phyloP scores from a whole-genome alignment of 2,329 filamentous ascomycete genomes.

The Claviceps paspali region DNA sequence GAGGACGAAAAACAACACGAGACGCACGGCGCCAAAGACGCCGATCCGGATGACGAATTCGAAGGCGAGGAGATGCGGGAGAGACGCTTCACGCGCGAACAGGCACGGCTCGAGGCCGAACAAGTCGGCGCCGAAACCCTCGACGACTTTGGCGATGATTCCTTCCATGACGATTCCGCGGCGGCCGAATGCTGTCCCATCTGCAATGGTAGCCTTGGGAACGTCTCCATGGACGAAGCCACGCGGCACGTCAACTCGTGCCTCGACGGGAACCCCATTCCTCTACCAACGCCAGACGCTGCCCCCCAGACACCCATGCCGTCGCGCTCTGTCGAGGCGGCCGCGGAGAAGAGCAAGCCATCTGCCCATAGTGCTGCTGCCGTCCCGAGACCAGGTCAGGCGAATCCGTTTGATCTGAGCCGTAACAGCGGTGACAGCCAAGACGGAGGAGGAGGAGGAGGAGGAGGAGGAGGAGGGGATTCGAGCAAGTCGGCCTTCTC shows the following conservation, averaged over 20 bases:
- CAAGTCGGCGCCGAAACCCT: constrained; percentile 28
- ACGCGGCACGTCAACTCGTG: constrained; percentile 85
- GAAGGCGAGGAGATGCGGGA: constrained; percentile 52
- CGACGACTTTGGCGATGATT: constrained; percentile 20
- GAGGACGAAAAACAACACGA: too few relatives aligned
- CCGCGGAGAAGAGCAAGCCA: constrained; percentile 32
- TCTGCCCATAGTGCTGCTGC: constrained; percentile 55
- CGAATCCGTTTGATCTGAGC: constrained; percentile 53
- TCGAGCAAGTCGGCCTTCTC: constrained; percentile 60
- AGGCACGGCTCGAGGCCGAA: constrained; percentile 49
- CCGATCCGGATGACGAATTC: too few relatives aligned
- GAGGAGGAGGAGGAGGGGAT: too few relatives aligned
- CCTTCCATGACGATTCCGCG: constrained; percentile 16
- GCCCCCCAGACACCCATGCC: constrained; percentile 7
- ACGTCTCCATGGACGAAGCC: constrained; percentile 48
- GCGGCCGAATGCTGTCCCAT: constrained; percentile 51
- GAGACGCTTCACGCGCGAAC: constrained; percentile 60
- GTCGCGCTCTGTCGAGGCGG: constrained; percentile 9
- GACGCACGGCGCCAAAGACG: too few relatives aligned
- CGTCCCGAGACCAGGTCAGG: constrained; percentile 63
- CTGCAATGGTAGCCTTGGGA: constrained; percentile 50
- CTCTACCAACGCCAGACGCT: constrained; percentile 31
- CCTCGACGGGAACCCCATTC: constrained; percentile 64
- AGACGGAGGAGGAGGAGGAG: too few relatives aligned
- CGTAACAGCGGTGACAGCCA: too few relatives aligned